Conservation (phyloP, 2,329 filamentous ascomycete species). For the Penicillium nordicum region DNA sequence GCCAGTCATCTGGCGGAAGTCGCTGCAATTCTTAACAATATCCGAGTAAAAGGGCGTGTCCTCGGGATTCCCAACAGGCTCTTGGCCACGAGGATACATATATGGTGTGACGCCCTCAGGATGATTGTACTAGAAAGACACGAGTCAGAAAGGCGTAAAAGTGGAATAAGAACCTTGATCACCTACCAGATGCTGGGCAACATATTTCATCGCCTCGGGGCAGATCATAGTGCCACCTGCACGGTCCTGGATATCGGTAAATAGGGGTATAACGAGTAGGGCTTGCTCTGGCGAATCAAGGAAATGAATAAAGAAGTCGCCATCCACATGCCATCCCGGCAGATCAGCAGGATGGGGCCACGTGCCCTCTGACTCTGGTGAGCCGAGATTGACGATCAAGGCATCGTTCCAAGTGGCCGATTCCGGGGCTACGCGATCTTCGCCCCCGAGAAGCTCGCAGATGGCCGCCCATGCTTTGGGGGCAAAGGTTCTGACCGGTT, state of each 20-base stretch:
- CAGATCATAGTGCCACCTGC: slow-evolving; percentile 66
- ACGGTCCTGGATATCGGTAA: slow-evolving; percentile 58
- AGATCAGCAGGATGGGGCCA: slow-evolving; percentile 52
- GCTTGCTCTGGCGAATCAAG: slow-evolving; percentile 68
- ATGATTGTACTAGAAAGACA: slow-evolving; percentile 47
- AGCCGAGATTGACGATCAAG: slow-evolving; percentile 68
- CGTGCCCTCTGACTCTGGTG: slow-evolving; percentile 50
- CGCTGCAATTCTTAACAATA: slow-evolving; percentile 38
- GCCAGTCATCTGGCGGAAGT: slow-evolving; percentile 53
- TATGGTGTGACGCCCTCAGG: slow-evolving; percentile 64
- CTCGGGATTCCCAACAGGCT: slow-evolving; percentile 9
- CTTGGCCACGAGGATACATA: slow-evolving; percentile 57
- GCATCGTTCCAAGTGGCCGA: slow-evolving; percentile 62
- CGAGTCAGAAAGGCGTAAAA: background rate
- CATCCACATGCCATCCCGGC: slow-evolving; percentile 66
- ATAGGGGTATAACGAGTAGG: slow-evolving; percentile 65
- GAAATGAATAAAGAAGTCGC: slow-evolving; percentile 70
- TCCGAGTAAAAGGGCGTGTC: slow-evolving; percentile 37
- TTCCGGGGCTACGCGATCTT: slow-evolving; percentile 50
- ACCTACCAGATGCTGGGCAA: slow-evolving; percentile 54
- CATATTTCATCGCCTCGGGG: slow-evolving; percentile 54
- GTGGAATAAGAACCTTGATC: background rate
- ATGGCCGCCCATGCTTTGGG: slow-evolving; percentile 66
- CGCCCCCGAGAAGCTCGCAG: slow-evolving; percentile 63
- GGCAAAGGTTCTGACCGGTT: slow-evolving; percentile 55